Conservation (phyloP, 2,329 filamentous ascomycete species). For the Cyphellophora europaea region DNA sequence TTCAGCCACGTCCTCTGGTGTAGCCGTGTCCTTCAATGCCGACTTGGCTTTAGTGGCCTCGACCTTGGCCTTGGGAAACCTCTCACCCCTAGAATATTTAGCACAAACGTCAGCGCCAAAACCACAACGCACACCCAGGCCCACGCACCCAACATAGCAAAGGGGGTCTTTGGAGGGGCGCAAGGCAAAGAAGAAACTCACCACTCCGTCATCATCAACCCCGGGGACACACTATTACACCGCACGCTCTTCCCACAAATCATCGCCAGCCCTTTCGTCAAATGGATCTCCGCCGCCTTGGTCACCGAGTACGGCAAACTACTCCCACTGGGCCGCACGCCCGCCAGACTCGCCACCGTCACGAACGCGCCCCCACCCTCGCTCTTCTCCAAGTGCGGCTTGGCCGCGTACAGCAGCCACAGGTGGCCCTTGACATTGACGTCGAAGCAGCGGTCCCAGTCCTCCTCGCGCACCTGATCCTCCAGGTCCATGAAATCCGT, state of each 20-base stretch:
- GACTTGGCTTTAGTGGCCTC: slow-evolving; percentile 17
- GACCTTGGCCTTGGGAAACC: slow-evolving; percentile 18
- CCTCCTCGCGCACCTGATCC: slow-evolving; percentile 34
- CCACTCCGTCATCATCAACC: slow-evolving; percentile 61
- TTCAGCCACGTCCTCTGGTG: slow-evolving; percentile 22
- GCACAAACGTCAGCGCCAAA: too few relatives aligned
- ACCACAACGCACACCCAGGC: too few relatives aligned
- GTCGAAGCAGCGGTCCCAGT: slow-evolving; percentile 51
- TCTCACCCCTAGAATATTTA: slow-evolving; percentile 15
- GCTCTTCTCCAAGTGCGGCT: slow-evolving; percentile 43
- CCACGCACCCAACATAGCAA: too few relatives aligned
- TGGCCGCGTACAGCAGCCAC: slow-evolving; percentile 49
- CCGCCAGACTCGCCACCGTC: slow-evolving; percentile 55
- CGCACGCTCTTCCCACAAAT: slow-evolving; percentile 54
- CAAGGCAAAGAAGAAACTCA: slow-evolving; percentile 5
- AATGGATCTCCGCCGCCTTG: slow-evolving; percentile 64
- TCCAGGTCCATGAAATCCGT: slow-evolving; percentile 25
- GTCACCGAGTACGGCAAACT: slow-evolving; percentile 64
- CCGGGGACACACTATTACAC: slow-evolving; percentile 56
- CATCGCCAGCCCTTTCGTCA: slow-evolving; percentile 56
- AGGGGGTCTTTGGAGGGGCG: too few relatives aligned
- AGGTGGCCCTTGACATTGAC: slow-evolving; percentile 57
- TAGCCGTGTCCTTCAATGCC: slow-evolving; percentile 12
- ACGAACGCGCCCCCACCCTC: slow-evolving; percentile 49
- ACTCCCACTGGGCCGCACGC: slow-evolving; percentile 54